Conservation (phyloP, 2,329 filamentous ascomycete species). For the Diplodia mutila region DNA sequence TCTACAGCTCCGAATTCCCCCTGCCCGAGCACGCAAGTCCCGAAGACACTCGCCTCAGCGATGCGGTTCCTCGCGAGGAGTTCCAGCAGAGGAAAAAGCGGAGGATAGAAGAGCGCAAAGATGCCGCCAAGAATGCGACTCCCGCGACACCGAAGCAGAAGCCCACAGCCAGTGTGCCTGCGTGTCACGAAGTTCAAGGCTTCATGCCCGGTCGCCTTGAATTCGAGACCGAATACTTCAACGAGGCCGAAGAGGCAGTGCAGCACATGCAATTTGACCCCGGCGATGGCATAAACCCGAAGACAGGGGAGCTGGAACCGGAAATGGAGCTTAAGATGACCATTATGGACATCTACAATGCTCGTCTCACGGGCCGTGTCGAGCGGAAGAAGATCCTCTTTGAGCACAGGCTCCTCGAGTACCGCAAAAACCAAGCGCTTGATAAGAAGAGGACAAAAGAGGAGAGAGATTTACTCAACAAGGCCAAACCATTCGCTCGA, state of each 20-base stretch:
- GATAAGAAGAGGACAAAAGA: constrained; percentile 98
- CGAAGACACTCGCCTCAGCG: constrained; percentile 75
- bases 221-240: constrained; percentile 96
- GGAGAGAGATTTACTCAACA: constrained; percentile 86
- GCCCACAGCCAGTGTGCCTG: constrained; percentile 90
- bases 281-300: constrained; percentile 85
- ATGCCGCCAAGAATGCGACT: constrained; percentile 80
- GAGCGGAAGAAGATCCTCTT: constrained; percentile 97
- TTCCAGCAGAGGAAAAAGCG: constrained; percentile 93
- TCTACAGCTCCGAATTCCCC: constrained; percentile 82
- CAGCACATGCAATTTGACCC: constrained; percentile 99
- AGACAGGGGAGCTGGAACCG: constrained; percentile 84
- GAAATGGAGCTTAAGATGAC: constrained; percentile 98
- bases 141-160: constrained; percentile 90
- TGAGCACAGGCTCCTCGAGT: constrained; percentile 90
- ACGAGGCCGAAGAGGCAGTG: constrained; percentile 96
- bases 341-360: constrained; percentile 98
- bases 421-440: constrained; percentile 82
- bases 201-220: constrained; percentile 98
- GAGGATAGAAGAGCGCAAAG: constrained; percentile 88
- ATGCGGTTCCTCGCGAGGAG: constrained; percentile 82
- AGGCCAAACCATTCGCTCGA: constrained; percentile 91
- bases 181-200: constrained; percentile 96
- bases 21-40: constrained; percentile 85
- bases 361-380: constrained; percentile 83